These are phyloP conservation scores for Wickerhamomyces chambardii DNA, from an alignment of 805 yeast species.

Conservation along the genomic window DNA sequence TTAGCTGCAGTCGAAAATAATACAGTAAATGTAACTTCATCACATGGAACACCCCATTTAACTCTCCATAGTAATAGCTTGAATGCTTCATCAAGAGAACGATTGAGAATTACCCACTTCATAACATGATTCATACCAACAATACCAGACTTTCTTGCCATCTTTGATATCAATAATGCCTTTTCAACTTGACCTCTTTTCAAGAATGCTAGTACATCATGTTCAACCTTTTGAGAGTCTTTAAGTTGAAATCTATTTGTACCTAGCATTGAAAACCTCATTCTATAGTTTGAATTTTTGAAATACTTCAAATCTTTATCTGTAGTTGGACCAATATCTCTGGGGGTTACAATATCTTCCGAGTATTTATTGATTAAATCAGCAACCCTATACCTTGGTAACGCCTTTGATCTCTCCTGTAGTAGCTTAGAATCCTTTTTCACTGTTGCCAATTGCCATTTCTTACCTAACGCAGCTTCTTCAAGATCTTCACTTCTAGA, in stretches of 20 bases:
- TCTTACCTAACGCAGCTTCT: no score
- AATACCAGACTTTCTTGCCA: conserved; percentile 39
- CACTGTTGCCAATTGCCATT: no score
- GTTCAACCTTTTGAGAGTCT: conserved; percentile 48
- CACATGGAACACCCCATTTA: conserved; percentile 49
- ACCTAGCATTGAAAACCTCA: conserved; percentile 49
- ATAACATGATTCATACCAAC: conserved; percentile 60
- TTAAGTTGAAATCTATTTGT: conserved; percentile 45
- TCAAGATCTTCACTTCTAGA: no score
- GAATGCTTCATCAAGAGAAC: conserved; percentile 38
- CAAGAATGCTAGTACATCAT: conserved; percentile 44
- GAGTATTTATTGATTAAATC: conserved; percentile 9
- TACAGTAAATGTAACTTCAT: conserved; percentile 38
- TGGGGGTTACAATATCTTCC: conserved; percentile 13
- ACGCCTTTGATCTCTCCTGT: conserved; percentile 1
- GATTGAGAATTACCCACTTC: conserved; percentile 32
- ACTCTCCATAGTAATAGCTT: conserved; percentile 44
- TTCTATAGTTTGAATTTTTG: conserved; percentile 29
- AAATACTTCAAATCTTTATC: conserved; percentile 23
- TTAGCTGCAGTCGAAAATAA: conserved; percentile 36
- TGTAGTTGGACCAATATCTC: conserved; percentile 25
- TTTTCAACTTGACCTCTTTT: conserved; percentile 38
- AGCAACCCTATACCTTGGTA: conserved; percentile 17
- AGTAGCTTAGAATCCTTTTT: not conserved
- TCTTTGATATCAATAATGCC: conserved; percentile 40